These are phyloP conservation scores for Cerioporus squamosus DNA, from an alignment of 1,284 basidiomycete species.

Conservation along the genomic window DNA sequence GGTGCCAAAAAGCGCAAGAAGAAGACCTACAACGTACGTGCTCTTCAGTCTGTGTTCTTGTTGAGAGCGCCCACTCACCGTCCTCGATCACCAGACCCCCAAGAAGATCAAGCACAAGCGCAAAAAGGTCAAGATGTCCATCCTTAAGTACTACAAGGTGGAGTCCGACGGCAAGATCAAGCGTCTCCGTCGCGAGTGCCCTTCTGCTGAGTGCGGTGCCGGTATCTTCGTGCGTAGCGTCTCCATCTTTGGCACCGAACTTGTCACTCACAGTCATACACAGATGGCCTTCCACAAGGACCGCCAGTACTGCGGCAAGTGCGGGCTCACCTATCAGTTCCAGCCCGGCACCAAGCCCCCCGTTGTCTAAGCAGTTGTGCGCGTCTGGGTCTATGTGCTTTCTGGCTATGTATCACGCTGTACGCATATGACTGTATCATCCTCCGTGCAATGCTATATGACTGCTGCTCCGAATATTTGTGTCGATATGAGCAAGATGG, in stretches of 20 bases:
- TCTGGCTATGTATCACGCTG: constrained; percentile 22
- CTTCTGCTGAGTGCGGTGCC: constrained; percentile 89
- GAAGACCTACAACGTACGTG: constrained; percentile 92
- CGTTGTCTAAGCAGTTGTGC: constrained; percentile 48
- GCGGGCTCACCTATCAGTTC: constrained; percentile 91
- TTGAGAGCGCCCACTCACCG: constrained; percentile 1
- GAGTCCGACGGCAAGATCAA: constrained; percentile 99
- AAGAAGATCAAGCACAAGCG: constrained; percentile 99
- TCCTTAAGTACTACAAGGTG: constrained; percentile 99
- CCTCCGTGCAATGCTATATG: constrained; percentile 20
- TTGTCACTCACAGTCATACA: not conserved
- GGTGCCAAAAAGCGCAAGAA: constrained; percentile 99
- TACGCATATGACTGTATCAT: constrained; percentile 27
- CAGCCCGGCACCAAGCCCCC: constrained; percentile 79
- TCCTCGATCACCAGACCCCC: constrained; percentile 71
- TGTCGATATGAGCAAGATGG: too few species aligned
- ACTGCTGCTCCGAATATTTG: not conserved
- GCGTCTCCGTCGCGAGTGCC: constrained; percentile 97
- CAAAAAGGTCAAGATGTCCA: constrained; percentile 99
- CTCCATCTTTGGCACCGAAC: constrained; percentile 1
- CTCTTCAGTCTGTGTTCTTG: not conserved
- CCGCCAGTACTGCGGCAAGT: constrained; percentile 96
- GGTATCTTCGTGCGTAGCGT: constrained; percentile 84
- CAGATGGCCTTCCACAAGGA: constrained; percentile 96
- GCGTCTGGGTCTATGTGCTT: constrained; percentile 16